Conservation (phyloP, 306 rosid species). For the Acmispon strigosus region DNA sequence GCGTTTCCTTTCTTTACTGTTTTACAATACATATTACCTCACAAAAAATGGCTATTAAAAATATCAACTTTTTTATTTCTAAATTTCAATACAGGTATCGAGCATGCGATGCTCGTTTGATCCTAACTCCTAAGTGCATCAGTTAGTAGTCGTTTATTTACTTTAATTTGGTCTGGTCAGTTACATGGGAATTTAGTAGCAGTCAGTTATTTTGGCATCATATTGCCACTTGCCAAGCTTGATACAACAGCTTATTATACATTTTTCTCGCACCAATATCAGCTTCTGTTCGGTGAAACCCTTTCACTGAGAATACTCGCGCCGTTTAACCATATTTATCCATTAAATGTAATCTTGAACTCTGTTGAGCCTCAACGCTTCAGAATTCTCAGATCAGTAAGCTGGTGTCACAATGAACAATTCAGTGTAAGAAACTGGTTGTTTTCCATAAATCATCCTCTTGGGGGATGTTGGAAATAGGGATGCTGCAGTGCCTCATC, state of each 20-base stretch:
- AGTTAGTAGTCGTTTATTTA: not conserved
- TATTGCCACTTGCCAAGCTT: not conserved
- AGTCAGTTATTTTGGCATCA: not conserved
- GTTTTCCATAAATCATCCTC: slow-evolving; percentile 28
- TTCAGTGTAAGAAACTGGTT: not conserved
- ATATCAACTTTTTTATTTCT: not conserved
- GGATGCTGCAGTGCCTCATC: slow-evolving; percentile 83
- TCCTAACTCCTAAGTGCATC: not conserved
- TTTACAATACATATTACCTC: not conserved
- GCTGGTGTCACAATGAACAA: not conserved
- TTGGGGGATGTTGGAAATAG: slow-evolving; percentile 61
- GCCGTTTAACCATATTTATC: not conserved
- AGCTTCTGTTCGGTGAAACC: not conserved
- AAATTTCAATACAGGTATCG: not conserved
- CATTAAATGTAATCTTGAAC: not conserved
- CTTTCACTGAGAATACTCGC: not conserved
- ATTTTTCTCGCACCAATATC: not conserved
- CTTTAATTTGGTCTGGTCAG: not conserved
- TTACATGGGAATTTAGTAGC: not conserved
- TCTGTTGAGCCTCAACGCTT: not conserved
- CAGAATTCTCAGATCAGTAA: not conserved
- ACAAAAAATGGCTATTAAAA: not conserved
- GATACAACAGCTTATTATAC: not conserved
- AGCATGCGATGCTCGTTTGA: not conserved
- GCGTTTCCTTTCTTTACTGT: not conserved